phyloP scores from a whole-genome alignment of 805 yeast genomes.

The Saccharomycopsis sp. region DNA sequence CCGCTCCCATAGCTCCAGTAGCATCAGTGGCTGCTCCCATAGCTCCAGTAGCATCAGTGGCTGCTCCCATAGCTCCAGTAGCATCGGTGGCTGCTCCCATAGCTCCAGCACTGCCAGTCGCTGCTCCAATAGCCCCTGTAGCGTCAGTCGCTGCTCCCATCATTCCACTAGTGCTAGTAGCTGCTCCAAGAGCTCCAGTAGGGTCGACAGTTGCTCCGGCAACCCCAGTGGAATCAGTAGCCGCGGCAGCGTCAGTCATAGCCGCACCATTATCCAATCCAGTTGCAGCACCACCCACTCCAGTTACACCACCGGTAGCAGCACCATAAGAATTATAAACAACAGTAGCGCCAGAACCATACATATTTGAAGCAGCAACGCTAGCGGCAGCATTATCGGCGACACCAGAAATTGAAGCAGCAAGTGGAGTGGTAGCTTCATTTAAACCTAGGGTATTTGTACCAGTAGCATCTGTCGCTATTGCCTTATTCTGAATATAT shows the following conservation, averaged over 20 bases:
- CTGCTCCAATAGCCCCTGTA: background rate
- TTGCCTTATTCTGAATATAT: background rate
- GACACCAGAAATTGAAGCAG: background rate
- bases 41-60: background rate
- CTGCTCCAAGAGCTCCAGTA: conserved; percentile 1
- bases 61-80: background rate
- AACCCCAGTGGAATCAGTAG: conserved; percentile 2
- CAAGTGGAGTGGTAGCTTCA: background rate
- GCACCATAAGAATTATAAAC: background rate
- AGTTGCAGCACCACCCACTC: background rate
- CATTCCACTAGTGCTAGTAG: background rate
- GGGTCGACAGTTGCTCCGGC: background rate
- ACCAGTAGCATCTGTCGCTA: background rate
- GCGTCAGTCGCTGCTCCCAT: background rate
- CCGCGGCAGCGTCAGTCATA: conserved; percentile 5
- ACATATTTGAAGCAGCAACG: background rate
- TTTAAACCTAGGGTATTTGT: too few species aligned
- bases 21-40: background rate
- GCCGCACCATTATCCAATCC: background rate
- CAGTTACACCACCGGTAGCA: background rate
- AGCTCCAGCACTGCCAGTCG: conserved; percentile 1
- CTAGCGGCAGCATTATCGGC: background rate
- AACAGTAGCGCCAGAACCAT: background rate
- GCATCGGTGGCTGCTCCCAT: background rate
- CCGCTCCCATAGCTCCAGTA: background rate